phyloP scores from a whole-genome alignment of 2,329 filamentous ascomycete genomes.

The Aspergillus cejpii region DNA sequence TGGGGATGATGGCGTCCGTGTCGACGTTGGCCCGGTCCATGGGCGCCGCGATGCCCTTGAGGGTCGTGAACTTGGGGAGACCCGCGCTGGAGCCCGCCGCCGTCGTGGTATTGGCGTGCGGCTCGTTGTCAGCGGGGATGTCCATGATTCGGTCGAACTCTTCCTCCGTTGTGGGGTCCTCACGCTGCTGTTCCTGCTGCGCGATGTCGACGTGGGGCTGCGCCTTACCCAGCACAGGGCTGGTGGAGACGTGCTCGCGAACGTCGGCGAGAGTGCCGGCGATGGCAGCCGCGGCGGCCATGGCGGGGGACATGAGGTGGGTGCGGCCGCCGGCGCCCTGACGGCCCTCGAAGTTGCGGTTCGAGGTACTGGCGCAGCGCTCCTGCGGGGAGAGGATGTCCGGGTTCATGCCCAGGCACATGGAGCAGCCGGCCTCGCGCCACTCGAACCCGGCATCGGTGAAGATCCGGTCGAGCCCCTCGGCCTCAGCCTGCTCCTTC shows the following conservation, averaged over 20 bases:
- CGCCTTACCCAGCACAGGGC: constrained; percentile 42
- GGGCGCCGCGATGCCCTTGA: constrained; percentile 82
- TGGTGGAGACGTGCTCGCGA: constrained; percentile 60
- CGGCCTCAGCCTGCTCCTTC: constrained; percentile 82
- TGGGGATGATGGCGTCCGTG: constrained; percentile 98
- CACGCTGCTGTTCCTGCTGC: constrained; percentile 53
- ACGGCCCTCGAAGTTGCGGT: constrained; percentile 94
- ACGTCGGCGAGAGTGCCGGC: constrained; percentile 89
- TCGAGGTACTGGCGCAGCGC: constrained; percentile 90
- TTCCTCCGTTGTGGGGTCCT: constrained; percentile 54
- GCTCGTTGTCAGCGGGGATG: constrained; percentile 55
- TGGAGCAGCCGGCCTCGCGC: constrained; percentile 96
- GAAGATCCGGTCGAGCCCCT: constrained; percentile 92
- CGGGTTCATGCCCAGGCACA: constrained; percentile 99
- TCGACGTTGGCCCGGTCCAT: constrained; percentile 87
- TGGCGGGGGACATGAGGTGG: constrained; percentile 93
- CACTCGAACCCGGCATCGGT: constrained; percentile 89
- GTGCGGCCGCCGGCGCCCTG: constrained; percentile 88
- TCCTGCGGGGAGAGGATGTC: constrained; percentile 90
- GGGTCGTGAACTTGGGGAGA: constrained; percentile 73
- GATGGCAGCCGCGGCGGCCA: constrained; percentile 87
- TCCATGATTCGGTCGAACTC: constrained; percentile 60
- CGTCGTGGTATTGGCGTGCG: constrained; percentile 56
- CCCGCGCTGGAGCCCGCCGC: constrained; percentile 49
- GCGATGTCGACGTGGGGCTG: constrained; percentile 56